Evolutionary conservation across 2,329 filamentous ascomycete genomes (phyloP).

Genomic region (Colletotrichum sansevieriae): DNA sequence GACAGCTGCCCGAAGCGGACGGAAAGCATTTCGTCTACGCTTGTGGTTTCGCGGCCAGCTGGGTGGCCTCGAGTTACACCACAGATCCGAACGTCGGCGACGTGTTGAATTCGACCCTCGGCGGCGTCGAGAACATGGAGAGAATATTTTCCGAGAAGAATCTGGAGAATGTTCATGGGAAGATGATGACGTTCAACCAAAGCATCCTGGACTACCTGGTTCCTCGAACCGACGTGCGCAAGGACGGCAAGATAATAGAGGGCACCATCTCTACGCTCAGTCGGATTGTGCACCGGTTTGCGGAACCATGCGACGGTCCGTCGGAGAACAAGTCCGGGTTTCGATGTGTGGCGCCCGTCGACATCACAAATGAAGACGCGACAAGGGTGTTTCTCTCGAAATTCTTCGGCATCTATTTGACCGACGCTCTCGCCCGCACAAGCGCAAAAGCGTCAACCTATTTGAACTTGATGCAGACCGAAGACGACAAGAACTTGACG

Average conservation of each 20-base stretch:
- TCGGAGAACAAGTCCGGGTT: no score
- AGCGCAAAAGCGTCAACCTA: background rate
- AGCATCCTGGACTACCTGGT: no score
- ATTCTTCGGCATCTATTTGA: constrained; percentile 6
- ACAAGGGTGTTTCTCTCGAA: constrained; percentile 8
- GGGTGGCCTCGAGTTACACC: background rate
- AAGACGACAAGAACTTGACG: background rate
- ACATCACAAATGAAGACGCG: background rate
- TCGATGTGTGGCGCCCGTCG: background rate
- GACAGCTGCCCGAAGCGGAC: background rate
- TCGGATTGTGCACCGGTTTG: background rate
- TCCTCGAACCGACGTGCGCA: no score
- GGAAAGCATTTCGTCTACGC: background rate
- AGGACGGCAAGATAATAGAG: no score
- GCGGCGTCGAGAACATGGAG: background rate
- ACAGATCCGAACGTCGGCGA: background rate
- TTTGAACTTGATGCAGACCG: background rate
- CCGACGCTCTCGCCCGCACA: background rate
- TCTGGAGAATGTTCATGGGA: no score
- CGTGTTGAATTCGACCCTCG: background rate
- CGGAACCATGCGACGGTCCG: background rate
- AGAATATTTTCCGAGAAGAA: background rate
- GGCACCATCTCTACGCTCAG: background rate
- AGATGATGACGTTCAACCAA: no score
- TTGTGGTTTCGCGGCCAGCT: background rate